Evolutionary conservation across 2,329 filamentous ascomycete species (phyloP).

Genomic region (Didymella arachidicola): DNA sequence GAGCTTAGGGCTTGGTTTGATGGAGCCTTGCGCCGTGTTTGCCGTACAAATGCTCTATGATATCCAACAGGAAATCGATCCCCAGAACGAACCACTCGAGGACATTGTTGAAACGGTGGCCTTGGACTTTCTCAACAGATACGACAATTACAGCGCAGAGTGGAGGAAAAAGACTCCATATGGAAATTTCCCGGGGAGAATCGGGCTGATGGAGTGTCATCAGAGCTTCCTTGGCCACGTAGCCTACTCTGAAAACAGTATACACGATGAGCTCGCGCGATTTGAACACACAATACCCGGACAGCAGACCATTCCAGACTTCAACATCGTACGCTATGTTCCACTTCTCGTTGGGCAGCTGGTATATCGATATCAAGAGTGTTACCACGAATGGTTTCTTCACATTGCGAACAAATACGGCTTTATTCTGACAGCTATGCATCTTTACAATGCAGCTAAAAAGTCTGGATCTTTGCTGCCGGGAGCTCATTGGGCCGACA

Average conservation of each 20-base stretch:
- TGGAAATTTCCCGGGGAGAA: neutral
- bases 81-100: neutral
- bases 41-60: constrained; percentile 25
- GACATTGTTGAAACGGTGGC: constrained; percentile 1
- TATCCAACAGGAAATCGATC: constrained; percentile 16
- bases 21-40: constrained; percentile 12
- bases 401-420: constrained; percentile 6
- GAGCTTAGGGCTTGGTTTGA: neutral
- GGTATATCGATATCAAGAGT: neutral
- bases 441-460: constrained; percentile 21
- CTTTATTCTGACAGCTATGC: constrained; percentile 6
- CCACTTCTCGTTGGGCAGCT: constrained; percentile 11
- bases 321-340: constrained; percentile 8
- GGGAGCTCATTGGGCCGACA: constrained; percentile 9
- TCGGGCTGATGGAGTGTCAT: neutral
- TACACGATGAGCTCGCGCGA: neutral
- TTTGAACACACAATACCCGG: neutral
- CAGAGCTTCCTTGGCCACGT: neutral
- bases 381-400: constrained; percentile 2
- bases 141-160: neutral
- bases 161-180: neutral
- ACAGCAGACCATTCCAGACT: neutral
- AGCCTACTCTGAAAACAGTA: neutral
- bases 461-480: neutral
- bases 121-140: neutral